phyloP scores from a whole-genome alignment of 352 stramenopile genomes.

The Phytophthora tentaculata region DNA sequence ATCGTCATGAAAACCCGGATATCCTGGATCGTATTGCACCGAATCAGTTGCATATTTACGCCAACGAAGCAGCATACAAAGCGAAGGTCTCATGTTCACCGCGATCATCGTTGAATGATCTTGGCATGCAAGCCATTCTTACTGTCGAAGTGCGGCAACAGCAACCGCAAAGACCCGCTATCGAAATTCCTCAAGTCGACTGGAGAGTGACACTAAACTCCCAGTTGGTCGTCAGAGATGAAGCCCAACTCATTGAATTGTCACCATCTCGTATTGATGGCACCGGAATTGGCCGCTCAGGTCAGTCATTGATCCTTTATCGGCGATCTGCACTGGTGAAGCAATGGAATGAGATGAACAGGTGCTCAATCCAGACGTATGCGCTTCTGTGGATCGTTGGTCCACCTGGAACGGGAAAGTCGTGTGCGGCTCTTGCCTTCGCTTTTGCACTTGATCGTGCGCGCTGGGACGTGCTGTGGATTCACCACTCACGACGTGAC shows the following conservation, averaged over 20 bases:
- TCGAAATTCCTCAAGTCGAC: slow-evolving; percentile 4
- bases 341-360: slow-evolving; percentile 22
- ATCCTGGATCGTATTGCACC: too few relatives aligned
- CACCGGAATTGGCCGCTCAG: slow-evolving; percentile 5
- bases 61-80: too few relatives aligned
- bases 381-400: slow-evolving; percentile 16
- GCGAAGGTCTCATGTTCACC: too few relatives aligned
- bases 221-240: slow-evolving; percentile 4
- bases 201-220: neutral
- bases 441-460: slow-evolving; percentile 5
- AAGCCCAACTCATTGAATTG: slow-evolving; percentile 8
- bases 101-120: too few relatives aligned
- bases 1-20: too few relatives aligned
- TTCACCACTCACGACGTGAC: slow-evolving; percentile 3
- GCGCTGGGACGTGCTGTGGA: slow-evolving; percentile 17
- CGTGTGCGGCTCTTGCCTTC: too few relatives aligned
- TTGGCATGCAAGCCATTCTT: too few relatives aligned
- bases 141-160: too few relatives aligned
- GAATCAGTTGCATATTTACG: too few relatives aligned
- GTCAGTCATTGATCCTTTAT: neutral
- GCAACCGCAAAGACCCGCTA: too few relatives aligned
- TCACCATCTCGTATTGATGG: slow-evolving; percentile 2
- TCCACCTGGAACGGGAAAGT: slow-evolving; percentile 10
- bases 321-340: slow-evolving; percentile 7
- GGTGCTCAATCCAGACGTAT: slow-evolving; percentile 16